Evolutionary conservation across 495 filamentous ascomycete species (phyloP).

Genomic region (Podospora comata): DNA sequence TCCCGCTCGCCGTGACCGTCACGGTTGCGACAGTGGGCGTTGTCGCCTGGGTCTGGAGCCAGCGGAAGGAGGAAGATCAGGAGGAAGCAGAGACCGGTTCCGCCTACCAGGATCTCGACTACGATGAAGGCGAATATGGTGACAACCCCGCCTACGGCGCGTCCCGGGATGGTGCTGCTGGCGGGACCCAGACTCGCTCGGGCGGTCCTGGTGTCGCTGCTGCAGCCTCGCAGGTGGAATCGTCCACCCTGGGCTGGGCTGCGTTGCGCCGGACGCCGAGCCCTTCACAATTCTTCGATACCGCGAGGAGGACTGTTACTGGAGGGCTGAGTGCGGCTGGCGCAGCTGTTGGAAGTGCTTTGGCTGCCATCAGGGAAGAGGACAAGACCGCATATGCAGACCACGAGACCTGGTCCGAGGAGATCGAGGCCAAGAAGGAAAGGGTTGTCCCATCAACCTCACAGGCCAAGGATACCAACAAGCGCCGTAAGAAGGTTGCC

Average conservation of each 20-base stretch:
- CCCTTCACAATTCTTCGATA: conserved; percentile 82
- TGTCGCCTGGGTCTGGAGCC: conserved; percentile 90
- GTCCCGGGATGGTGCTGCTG: conserved; percentile 38
- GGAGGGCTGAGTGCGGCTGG: conserved; percentile 84
- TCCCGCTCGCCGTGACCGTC: conserved; percentile 77
- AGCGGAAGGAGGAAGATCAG: conserved; percentile 56
- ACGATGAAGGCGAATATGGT: conserved; percentile 49
- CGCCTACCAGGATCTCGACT: conserved; percentile 44
- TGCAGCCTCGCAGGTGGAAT: conserved; percentile 37
- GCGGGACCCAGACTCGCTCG: conserved; percentile 31
- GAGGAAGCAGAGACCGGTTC: conserved; percentile 59
- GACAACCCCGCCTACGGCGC: conserved; percentile 55
- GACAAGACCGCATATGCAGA: conserved; percentile 76
- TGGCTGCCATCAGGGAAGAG: conserved; percentile 82
- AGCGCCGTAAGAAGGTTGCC: conserved; percentile 69
- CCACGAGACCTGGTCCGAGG: conserved; percentile 80
- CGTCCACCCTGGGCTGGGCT: conserved; percentile 60
- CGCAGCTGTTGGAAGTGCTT: conserved; percentile 68
- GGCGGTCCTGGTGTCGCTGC: conserved; percentile 39
- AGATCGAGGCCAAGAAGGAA: conserved; percentile 56
- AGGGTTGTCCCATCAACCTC: conserved; percentile 21
- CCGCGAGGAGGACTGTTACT: conserved; percentile 68
- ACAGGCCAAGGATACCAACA: conserved; percentile 31
- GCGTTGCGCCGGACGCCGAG: conserved; percentile 82
- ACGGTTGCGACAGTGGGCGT: conserved; percentile 80